phyloP scores from a whole-genome alignment of 306 rosid genomes.

The Canavalia ensiformis region DNA sequence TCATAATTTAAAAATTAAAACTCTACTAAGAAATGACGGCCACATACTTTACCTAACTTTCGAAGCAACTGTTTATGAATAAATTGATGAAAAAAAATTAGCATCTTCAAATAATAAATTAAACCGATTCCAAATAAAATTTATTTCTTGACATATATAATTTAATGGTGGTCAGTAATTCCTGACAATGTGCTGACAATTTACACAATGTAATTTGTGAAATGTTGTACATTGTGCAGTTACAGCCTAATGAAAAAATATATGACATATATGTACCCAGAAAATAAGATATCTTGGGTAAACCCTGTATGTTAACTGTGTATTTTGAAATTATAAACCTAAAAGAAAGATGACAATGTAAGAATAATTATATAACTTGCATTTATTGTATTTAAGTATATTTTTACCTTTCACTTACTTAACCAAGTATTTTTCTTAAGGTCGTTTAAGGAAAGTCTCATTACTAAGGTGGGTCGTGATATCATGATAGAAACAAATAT shows the following conservation, averaged over 20 bases:
- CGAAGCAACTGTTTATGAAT: not conserved
- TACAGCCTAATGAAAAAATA: not conserved
- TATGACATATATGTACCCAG: not conserved
- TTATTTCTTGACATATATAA: not conserved
- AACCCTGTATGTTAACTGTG: not conserved
- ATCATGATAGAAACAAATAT: too few species aligned
- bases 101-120: not conserved
- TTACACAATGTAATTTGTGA: not conserved
- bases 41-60: constrained; percentile 26
- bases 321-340: not conserved
- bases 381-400: not conserved
- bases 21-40: not conserved
- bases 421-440: not conserved
- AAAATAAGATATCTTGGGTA: not conserved
- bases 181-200: not conserved
- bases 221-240: not conserved
- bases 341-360: not conserved
- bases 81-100: not conserved
- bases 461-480: too few species aligned
- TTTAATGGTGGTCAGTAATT: not conserved
- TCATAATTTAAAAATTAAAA: not conserved
- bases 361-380: not conserved
- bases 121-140: not conserved
- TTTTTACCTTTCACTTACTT: not conserved
- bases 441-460: too few species aligned